Conservation (phyloP, 2,329 filamentous ascomycete species). For the Ilyonectria destructans region DNA sequence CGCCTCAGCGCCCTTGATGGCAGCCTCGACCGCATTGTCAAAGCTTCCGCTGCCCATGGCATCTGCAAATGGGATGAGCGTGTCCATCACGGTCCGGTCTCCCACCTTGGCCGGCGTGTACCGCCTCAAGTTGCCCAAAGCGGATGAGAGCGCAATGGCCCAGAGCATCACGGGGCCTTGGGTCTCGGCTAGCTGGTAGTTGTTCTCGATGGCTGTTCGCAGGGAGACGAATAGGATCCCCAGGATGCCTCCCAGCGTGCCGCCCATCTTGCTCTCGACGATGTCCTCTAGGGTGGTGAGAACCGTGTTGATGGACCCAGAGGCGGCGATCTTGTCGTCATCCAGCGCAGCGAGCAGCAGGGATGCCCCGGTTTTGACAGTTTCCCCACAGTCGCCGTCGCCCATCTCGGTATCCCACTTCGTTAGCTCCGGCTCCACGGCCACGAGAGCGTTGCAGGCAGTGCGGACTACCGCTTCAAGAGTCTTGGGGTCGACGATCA, state of each 20-base stretch:
- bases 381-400: slow-evolving; percentile 64
- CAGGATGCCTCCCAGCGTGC: slow-evolving; percentile 67
- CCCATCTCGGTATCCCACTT: slow-evolving; percentile 64
- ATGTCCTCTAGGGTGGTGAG: slow-evolving; percentile 68
- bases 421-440: slow-evolving; percentile 75
- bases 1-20: slow-evolving; percentile 72
- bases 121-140: slow-evolving; percentile 63
- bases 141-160: slow-evolving; percentile 60
- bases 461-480: slow-evolving; percentile 71
- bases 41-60: slow-evolving; percentile 66
- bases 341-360: slow-evolving; percentile 65
- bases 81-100: slow-evolving; percentile 73
- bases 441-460: slow-evolving; percentile 68
- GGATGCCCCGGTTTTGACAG: slow-evolving; percentile 68
- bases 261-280: slow-evolving; percentile 71
- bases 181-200: slow-evolving; percentile 50
- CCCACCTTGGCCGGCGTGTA: slow-evolving; percentile 72
- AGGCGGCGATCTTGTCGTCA: slow-evolving; percentile 54
- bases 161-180: slow-evolving; percentile 60
- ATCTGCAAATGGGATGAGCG: slow-evolving; percentile 69
- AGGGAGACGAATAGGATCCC: slow-evolving; percentile 70
- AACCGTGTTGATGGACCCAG: slow-evolving; percentile 64
- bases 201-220: slow-evolving; percentile 59
- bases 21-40: slow-evolving; percentile 71
- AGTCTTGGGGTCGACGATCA: slow-evolving; percentile 65